Evolutionary conservation across 257 asterid species (phyloP).

Genomic region (Solanum tacnaense): DNA sequence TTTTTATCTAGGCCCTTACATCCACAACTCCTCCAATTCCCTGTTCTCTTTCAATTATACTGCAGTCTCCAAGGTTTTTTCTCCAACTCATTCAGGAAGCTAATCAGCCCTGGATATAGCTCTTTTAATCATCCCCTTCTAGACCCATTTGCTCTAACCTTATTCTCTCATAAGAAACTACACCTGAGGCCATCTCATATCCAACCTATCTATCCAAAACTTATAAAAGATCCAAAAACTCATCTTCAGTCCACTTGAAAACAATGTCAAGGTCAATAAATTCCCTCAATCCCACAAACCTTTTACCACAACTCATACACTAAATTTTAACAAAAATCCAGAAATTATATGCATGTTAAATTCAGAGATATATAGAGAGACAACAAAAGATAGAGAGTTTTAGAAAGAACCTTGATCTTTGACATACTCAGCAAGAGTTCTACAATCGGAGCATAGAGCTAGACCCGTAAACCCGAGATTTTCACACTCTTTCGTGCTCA

Average conservation of each 20-base stretch:
- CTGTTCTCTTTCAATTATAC: background rate
- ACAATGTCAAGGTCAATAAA: background rate
- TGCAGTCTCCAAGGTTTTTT: background rate
- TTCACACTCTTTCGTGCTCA: conserved; percentile 66
- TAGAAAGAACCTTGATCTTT: conserved; percentile 54
- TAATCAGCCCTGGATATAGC: background rate
- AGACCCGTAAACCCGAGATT: conserved; percentile 74
- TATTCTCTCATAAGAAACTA: background rate
- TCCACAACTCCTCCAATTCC: background rate
- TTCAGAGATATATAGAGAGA: background rate
- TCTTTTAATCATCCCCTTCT: background rate
- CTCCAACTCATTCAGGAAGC: background rate
- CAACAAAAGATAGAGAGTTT: background rate
- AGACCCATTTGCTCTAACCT: background rate
- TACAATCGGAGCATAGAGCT: conserved; percentile 89
- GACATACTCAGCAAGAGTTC: conserved; percentile 71
- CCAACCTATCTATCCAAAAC: background rate
- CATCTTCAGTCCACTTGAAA: background rate
- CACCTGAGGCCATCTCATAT: background rate
- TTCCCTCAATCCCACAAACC: background rate
- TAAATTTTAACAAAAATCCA: background rate
- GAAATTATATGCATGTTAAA: background rate
- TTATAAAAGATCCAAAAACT: background rate
- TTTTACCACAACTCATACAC: background rate
- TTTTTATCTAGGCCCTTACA: background rate